Evolutionary conservation across 108 stramenopile species (phyloP), one percentile per base, ranked within the genome.

Genomic region (Nitzschia sp.): DNA sequence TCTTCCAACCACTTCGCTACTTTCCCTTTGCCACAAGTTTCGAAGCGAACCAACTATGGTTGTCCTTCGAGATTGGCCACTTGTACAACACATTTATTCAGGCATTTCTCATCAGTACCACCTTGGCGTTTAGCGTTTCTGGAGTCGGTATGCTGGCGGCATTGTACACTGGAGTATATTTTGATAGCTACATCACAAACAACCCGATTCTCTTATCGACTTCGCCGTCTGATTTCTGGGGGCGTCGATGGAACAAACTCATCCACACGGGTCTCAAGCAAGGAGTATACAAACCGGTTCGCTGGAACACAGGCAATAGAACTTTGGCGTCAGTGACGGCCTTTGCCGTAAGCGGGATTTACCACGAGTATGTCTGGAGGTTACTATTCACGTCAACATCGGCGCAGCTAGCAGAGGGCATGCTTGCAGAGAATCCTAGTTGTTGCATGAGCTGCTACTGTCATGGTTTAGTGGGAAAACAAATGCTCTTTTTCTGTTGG

Each of bases 171-270:
- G 44, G 44, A 31, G 63, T 64, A 8, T 22, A 46, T 8, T 48
- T 64, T 17, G 19, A 64, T n/a, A 28, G 36, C 63, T 9, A 46
- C 46, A 63, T 75, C 1, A 80, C 75, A 57, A 28, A 68, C 23
- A 76, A 77, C 68, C 77, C 81, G 36, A 53, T 91, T 60, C 71
- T 91, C 41, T 73, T 56, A 52, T 86, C 87, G 26, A 58, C 68
- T 11, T 69, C 70, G 21, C 78, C 77, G 0, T 76, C 84, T 16
- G 88, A 92, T 26, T 92, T 92, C 65, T 92, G 91, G 91, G 85
- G 85, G 8, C 58, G 75, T 6, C 63, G 85, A 31, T 92, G 91
- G 91, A 92, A 92, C 54, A 30, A 71, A 1, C 22, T 89, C 19
- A 76, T 92, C 11, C 91, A 92, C 59, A 45, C 41, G 15, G 81